Conservation (phyloP, 306 rosid genomes). For the Crataegus laevigata region DNA sequence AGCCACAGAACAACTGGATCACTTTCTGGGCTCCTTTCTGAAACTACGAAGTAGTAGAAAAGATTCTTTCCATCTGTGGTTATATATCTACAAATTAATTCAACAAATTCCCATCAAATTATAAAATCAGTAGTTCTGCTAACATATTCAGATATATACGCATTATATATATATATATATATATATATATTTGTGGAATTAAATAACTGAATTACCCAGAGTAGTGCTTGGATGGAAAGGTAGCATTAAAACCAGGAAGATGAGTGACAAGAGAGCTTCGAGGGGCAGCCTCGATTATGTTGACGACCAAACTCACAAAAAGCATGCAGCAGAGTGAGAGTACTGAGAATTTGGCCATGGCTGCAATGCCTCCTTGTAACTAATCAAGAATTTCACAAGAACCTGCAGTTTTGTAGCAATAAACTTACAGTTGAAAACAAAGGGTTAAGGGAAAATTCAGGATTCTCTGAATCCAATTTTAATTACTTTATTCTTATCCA, state of each 20-base stretch:
- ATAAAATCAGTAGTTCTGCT: not conserved
- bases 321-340: not conserved
- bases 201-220: slow-evolving; percentile 20
- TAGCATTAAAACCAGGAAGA: slow-evolving; percentile 36
- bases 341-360: slow-evolving; percentile 10
- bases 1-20: slow-evolving; percentile 53
- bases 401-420: not conserved
- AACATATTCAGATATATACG: not conserved
- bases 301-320: not conserved
- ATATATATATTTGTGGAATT: too few species aligned
- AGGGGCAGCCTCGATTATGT: slow-evolving; percentile 22
- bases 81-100: slow-evolving; percentile 26
- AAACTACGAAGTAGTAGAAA: slow-evolving; percentile 40
- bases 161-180: not conserved
- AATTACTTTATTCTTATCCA: too few species aligned
- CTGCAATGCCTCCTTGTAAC: not conserved
- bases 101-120: not conserved
- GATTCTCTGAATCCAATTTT: too few species aligned
- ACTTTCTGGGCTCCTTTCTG: slow-evolving; percentile 26
- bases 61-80: slow-evolving; percentile 26
- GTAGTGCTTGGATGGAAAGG: slow-evolving; percentile 36
- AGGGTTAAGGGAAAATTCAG: too few species aligned
- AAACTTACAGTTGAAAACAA: not conserved
- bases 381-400: not conserved
- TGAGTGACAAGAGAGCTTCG: slow-evolving; percentile 20